Evolutionary conservation across 257 asterid species (phyloP).

Genomic region (Przewalskia tangutica): DNA sequence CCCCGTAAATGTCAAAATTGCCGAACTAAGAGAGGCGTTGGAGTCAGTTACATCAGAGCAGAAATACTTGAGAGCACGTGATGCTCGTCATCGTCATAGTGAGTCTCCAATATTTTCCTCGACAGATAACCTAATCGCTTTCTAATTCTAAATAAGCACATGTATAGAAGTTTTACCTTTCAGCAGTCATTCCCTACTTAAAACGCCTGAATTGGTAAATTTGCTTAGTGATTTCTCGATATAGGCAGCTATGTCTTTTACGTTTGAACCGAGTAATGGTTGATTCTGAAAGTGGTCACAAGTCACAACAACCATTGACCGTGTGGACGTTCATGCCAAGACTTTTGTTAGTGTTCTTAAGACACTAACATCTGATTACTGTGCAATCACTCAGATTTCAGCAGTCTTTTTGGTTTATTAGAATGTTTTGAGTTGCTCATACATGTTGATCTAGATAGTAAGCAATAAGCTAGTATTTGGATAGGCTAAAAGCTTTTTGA

Average conservation of each 20-base stretch:
- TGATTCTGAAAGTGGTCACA: neutral
- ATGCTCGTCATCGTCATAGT: constrained; percentile 71
- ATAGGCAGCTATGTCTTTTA: neutral
- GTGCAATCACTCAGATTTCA: neutral
- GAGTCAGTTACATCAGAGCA: constrained; percentile 71
- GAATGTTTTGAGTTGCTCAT: neutral
- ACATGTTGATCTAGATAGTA: neutral
- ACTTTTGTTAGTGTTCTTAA: neutral
- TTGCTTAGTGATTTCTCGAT: neutral
- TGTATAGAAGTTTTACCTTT: neutral
- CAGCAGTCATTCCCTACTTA: neutral
- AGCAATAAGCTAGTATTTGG: neutral
- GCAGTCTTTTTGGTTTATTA: neutral
- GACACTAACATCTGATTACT: neutral
- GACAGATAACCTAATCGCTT: neutral
- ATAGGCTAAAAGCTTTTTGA: neutral
- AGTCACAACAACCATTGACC: neutral
- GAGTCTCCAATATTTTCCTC: constrained; percentile 18
- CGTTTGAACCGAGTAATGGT: neutral
- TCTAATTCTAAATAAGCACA: neutral
- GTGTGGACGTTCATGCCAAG: neutral
- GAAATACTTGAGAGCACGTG: constrained; percentile 67
- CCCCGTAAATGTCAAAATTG: constrained; percentile 75
- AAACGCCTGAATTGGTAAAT: neutral
- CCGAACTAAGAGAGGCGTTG: constrained; percentile 80